Evolutionary conservation across 352 stramenopile genomes (phyloP), one percentile per base, ranked within the genome.

Genomic region (Phytophthora colocasiae): DNA sequence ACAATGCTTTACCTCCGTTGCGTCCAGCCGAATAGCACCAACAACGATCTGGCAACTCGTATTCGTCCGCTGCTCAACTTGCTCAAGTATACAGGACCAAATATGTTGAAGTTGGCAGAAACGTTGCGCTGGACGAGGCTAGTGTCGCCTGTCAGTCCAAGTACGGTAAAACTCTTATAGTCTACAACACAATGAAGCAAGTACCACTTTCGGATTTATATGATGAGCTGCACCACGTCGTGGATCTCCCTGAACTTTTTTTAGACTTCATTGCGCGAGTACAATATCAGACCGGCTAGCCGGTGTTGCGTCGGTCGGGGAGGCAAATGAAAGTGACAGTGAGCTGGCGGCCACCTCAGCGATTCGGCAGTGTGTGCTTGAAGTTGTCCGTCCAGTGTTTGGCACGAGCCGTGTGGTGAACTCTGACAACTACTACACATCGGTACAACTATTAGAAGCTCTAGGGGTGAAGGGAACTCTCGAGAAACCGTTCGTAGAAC

Each of bases 121-220:
- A 63, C 32, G 24, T 63, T 22, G 45, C 56, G 10, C 27, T 56
- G 19, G 56, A 63, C 34, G 36, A 63, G 48, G 56, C 56, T 22
- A 63, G 45, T 8, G 36, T 61, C 9, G 41, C 45, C 2, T 63
- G 56, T 15, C 45, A 45, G 2, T 55, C 56, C 4, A 46, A 47
- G 24, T 49, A 27, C 32, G 45, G 56, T 12, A 45, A 47, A 9
- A 22, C 32, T 11, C 17, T 44, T 1, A 63, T 56, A 12, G 44
- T 44, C 1, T 63, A 56, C 34, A 63, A 63, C 19, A 22, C 56
- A 1, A 49, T 49, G 32, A 63, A 63, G 15, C 0, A 71, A 75
- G 52, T 75, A 69, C n/a, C 71, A 76, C 44, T 73, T 79, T 39
- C 57, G 61, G 48, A 19, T 79, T 8, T 76, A 76, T 57, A 60